These are phyloP conservation scores for Plantago lanceolata DNA, from an alignment of 305 asterid species.

Conservation along the genomic window DNA sequence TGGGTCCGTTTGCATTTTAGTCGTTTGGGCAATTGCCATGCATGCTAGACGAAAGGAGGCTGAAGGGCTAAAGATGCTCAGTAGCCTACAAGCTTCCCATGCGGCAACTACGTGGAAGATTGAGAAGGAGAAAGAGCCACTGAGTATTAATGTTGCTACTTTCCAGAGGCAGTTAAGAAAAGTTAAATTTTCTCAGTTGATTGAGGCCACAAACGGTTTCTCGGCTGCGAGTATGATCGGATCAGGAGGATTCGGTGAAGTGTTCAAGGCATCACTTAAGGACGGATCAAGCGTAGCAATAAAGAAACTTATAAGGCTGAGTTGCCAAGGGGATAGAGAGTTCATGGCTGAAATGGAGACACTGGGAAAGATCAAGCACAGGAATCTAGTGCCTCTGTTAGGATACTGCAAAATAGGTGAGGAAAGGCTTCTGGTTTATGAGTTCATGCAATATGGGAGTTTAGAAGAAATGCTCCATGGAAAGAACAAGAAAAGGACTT, in stretches of 20 bases:
- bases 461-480: slow-evolving; percentile 85
- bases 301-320: slow-evolving; percentile 66
- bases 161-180: slow-evolving; percentile 71
- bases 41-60: slow-evolving; percentile 62
- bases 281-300: slow-evolving; percentile 89
- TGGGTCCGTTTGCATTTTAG: slow-evolving; percentile 58
- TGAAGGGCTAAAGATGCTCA: slow-evolving; percentile 66
- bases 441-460: slow-evolving; percentile 78
- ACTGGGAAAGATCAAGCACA: slow-evolving; percentile 80
- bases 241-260: slow-evolving; percentile 91
- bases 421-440: slow-evolving; percentile 75
- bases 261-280: slow-evolving; percentile 73
- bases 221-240: slow-evolving; percentile 81
- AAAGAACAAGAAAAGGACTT: slow-evolving; percentile 32
- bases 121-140: slow-evolving; percentile 89
- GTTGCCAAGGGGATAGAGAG: slow-evolving; percentile 82
- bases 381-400: slow-evolving; percentile 66
- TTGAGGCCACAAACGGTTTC: slow-evolving; percentile 88
- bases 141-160: slow-evolving; percentile 87
- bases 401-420: slow-evolving; percentile 90
- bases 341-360: slow-evolving; percentile 99
- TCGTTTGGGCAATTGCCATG: slow-evolving; percentile 81
- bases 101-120: slow-evolving; percentile 88
- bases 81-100: slow-evolving; percentile 54
- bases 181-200: slow-evolving; percentile 70